Evolutionary conservation across 1,139 yeast genomes (phyloP).

Genomic region (Suhomyces choctaworum): DNA sequence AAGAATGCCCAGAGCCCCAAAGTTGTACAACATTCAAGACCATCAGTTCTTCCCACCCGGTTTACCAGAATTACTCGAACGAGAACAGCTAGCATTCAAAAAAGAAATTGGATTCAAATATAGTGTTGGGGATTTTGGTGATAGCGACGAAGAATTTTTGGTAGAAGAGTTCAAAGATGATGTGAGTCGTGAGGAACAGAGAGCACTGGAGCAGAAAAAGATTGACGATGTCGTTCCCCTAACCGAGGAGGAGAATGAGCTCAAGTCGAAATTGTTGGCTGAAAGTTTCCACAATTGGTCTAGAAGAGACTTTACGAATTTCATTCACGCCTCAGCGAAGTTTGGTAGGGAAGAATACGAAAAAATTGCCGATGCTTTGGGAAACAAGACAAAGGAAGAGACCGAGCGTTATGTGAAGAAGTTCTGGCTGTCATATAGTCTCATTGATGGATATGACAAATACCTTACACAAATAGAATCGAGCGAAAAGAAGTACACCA

Average conservation of each 20-base stretch:
- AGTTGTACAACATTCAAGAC: conserved; percentile 70
- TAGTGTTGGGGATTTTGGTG: conserved; percentile 54
- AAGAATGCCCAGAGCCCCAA: conserved; percentile 64
- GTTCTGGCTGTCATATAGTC: conserved; percentile 73
- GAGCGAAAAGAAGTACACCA: conserved; percentile 79
- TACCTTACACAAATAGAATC: conserved; percentile 82
- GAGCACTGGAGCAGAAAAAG: conserved; percentile 58
- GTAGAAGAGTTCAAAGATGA: conserved; percentile 48
- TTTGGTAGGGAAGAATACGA: conserved; percentile 66
- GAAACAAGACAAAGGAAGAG: conserved; percentile 69
- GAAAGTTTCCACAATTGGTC: conserved; percentile 82
- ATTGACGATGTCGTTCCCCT: conserved; percentile 72
- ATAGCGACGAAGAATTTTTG: conserved; percentile 57
- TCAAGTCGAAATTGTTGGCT: conserved; percentile 59
- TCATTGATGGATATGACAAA: conserved; percentile 83
- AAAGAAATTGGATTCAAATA: conserved; percentile 72
- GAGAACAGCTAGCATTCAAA: conserved; percentile 77
- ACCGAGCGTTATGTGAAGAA: conserved; percentile 64
- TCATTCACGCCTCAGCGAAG: conserved; percentile 77
- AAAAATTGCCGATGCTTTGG: conserved; percentile 65
- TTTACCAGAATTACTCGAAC: conserved; percentile 63
- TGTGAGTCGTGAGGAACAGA: conserved; percentile 42
- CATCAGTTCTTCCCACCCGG: conserved; percentile 83
- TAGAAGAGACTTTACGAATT: conserved; percentile 84
- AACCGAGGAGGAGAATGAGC: conserved; percentile 69